A percentile compares a stretch with the other conserved stretches of the same genome.
phyloP scores from a whole-genome alignment of 140 eudicot species.

The Stevia rebaudiana region DNA sequence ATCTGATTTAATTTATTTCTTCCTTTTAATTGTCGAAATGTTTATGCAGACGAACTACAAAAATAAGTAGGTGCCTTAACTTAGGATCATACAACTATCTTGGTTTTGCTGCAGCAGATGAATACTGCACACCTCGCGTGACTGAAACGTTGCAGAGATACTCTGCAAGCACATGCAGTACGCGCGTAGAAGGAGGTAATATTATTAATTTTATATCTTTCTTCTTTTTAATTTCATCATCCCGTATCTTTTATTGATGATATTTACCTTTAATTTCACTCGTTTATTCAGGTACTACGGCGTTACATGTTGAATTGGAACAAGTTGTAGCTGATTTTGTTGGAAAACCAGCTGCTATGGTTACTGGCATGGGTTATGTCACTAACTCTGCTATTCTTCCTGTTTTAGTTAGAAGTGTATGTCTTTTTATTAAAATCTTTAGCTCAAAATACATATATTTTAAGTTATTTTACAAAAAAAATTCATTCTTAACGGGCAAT shows the following conservation, averaged over 20 bases:
- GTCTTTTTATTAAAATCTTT: slow-evolving; percentile 2
- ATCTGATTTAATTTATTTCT: not conserved
- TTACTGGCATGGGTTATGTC: slow-evolving; percentile 96
- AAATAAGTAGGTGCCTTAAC: slow-evolving; percentile 67
- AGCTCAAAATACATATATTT: slow-evolving; percentile 3
- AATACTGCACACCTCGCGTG: slow-evolving; percentile 92
- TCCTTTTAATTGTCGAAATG: not conserved
- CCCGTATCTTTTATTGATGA: not conserved
- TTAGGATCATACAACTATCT: slow-evolving; percentile 97
- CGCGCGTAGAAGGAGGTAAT: slow-evolving; percentile 95
- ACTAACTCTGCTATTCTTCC: slow-evolving; percentile 95
- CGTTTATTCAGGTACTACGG: slow-evolving; percentile 62
- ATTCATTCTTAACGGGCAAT: not conserved
- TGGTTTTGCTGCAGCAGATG: slow-evolving; percentile 97
- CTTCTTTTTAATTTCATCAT: not conserved
- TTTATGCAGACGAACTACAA: slow-evolving; percentile 63
- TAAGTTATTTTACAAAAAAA: not conserved
- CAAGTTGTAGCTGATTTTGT: slow-evolving; percentile 81
- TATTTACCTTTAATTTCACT: not conserved
- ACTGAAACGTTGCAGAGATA: slow-evolving; percentile 69
- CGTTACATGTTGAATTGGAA: slow-evolving; percentile 73
- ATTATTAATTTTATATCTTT: not conserved
- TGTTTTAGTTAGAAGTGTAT: slow-evolving; percentile 74
- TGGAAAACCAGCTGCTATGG: slow-evolving; percentile 84
- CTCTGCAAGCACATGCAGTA: slow-evolving; percentile 81